A percentile compares a stretch with the other conserved stretches of the same genome.
These are phyloP conservation scores for Pulveroboletus sp. DNA, from an alignment of 768 basidiomycete genomes.

Conservation along the genomic window DNA sequence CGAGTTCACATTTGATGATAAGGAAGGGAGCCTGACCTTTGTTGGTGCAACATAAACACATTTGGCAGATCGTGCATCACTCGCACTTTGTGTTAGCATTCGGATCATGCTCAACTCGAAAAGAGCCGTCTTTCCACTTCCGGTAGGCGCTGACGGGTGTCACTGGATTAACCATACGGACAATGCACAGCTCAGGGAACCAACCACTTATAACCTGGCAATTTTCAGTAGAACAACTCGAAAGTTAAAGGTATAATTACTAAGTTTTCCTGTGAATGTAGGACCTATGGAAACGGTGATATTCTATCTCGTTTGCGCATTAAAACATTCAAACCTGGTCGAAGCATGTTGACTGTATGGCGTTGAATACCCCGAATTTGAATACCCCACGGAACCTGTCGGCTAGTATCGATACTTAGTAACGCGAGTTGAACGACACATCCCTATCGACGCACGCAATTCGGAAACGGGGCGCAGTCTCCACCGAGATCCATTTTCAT, in stretches of 20 bases:
- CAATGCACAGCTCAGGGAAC: slow-evolving; percentile 7
- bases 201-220: slow-evolving; percentile 69
- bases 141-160: slow-evolving; percentile 73
- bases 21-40: slow-evolving; percentile 47
- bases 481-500: slow-evolving; percentile 43
- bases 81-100: slow-evolving; percentile 48
- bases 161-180: not conserved
- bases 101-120: slow-evolving; percentile 90
- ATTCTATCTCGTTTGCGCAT: not conserved
- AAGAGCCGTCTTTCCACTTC: slow-evolving; percentile 92
- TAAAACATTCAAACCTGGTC: slow-evolving; percentile 47
- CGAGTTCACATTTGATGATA: not conserved
- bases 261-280: slow-evolving; percentile 59
- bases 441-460: slow-evolving; percentile 47
- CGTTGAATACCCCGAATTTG: slow-evolving; percentile 89
- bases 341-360: slow-evolving; percentile 82
- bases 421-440: not conserved
- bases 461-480: slow-evolving; percentile 66
- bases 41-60: slow-evolving; percentile 93
- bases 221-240: slow-evolving; percentile 9
- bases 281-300: slow-evolving; percentile 41
- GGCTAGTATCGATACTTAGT: slow-evolving; percentile 44
- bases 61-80: slow-evolving; percentile 41
- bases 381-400: slow-evolving; percentile 78
- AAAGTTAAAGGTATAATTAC: slow-evolving; percentile 33